Percentiles rank a stretch among this genome's conserved stretches.
Evolutionary conservation across 2,329 filamentous ascomycete genomes (phyloP).

Genomic region (Phialocephala sp.): DNA sequence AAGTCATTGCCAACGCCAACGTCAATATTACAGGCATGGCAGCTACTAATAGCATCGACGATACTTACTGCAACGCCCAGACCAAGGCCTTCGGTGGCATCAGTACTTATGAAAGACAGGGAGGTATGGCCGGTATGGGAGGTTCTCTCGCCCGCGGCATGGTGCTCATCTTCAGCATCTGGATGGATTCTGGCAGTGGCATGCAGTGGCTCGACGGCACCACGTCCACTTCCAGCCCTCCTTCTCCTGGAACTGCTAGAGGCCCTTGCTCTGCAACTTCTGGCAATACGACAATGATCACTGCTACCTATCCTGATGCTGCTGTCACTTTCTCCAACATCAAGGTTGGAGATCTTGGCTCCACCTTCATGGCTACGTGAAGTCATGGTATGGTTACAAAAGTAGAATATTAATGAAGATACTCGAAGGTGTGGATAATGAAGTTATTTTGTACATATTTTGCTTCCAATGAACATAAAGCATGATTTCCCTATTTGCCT

Average conservation of each 20-base stretch:
- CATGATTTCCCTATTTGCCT: no score
- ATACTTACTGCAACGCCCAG: constrained; percentile 59
- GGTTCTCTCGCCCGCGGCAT: constrained; percentile 58
- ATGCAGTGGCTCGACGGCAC: constrained; percentile 76
- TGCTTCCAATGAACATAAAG: no score
- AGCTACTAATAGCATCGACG: constrained; percentile 57
- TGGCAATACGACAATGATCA: constrained; percentile 55
- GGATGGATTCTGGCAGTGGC: constrained; percentile 60
- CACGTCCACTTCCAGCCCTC: constrained; percentile 43
- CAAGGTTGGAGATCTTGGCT: constrained; percentile 33
- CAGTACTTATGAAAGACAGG: constrained; percentile 56
- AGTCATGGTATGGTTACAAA: background rate
- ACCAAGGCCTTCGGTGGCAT: constrained; percentile 59
- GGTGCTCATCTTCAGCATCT: constrained; percentile 67
- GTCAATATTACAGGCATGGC: constrained; percentile 51
- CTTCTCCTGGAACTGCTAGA: constrained; percentile 53
- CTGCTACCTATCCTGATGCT: constrained; percentile 52
- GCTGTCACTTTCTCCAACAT: constrained; percentile 43
- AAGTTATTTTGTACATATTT: background rate
- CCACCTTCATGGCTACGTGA: constrained; percentile 25
- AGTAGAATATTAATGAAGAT: no score
- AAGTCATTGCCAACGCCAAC: constrained; percentile 55
- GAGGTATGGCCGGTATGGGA: constrained; percentile 61
- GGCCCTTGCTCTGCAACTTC: constrained; percentile 58
- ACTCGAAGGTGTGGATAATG: background rate